Base-by-base conservation (phyloP, 2,329 filamentous ascomycete species). In the Graphilbum fragrans region DNA sequence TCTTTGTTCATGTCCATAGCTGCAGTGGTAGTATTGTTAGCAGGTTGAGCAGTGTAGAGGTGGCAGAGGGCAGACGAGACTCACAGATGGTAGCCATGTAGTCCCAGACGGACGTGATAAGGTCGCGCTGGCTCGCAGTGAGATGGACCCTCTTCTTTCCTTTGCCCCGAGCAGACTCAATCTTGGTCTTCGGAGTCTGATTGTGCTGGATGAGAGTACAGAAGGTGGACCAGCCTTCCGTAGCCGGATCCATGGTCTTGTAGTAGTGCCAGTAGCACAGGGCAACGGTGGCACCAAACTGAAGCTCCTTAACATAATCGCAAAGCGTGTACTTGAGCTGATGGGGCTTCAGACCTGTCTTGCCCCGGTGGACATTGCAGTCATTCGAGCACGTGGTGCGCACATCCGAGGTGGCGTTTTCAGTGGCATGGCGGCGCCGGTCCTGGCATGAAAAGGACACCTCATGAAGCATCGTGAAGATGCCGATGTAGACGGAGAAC, bases 261-360 rank as follows among this genome's bases (percentile, higher is more conserved):
- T 63, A 72, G 48, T 72, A 72, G 38, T 69, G 65, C 70, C 70
- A 73, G 41, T 70, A 58, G 11, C 56, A 53, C 2, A 73, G 61
- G 22, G 72, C 54, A 39, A 62, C 62, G 38, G 65, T 68, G 22
- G 63, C 66, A 5, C 66, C 59, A 12, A 61, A 54, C 16, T 72
- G 69, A 2, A 71, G 54, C 6, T 61, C 52, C 29, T 64, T 58
- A 16, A 70, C 62, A 41, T 65, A 67, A 1, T 34, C 16, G 0
- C 58, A 57, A 8, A 68, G 57, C 1, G 65, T 55, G 41, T 65
- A 65, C 11, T 54, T 55, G n/a, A 45, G 44, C 58, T 63, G 11
- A 4, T n/a, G n/a, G n/a, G n/a, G 34, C 27, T 11, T 19, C 12
- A 11, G 20, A 41, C 20, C 2, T 9, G 3, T 20, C 7, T n/a